Base-by-base conservation (phyloP, 208 protist genomes). In the Acanthamoeba healyi region DNA sequence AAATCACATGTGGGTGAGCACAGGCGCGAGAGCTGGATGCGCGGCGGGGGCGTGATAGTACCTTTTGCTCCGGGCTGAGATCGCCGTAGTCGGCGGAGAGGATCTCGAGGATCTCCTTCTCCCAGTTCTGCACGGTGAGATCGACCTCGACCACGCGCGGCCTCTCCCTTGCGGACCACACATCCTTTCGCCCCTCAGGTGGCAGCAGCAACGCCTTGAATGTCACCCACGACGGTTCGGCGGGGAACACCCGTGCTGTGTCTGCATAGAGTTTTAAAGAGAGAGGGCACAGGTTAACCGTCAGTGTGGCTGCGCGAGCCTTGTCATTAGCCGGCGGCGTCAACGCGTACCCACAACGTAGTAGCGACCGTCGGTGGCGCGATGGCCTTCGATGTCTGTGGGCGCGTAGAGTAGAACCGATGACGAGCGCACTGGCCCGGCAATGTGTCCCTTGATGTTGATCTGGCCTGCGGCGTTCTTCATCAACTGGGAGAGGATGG, bases 311-410 rank as follows among this genome's bases (percentile, higher is more conserved):
- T n/a, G n/a, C n/a, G n/a, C n/a, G n/a, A n/a, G n/a, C n/a, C 29
- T 5, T 22, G 29, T 22, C 61, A 67, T 67, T 3, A 67, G 19
- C 6, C 61, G 19, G 6, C 19, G n/a, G n/a, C n/a, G n/a, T n/a
- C n/a, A n/a, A n/a, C 1, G n/a, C 61, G 29, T 38, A 84, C 74
- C 74, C 44, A 87, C 49, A 26, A 87, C 79, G 32, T 87, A 87
- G 79, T 63, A 87, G 49, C 79, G 79, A 1, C 79, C 79, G 36
- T 87, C 79, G 26, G 24, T 54, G 42, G 32, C 79, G 7, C 9
- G 49, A 58, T 87, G 79, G 38, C 79, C 79, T 61, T 87, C 79
- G 46, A 87, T 87, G 46, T 87, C 79, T 3, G 49, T 61, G 2
- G 79, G 79, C 36, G 79, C 79, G 36, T 79, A 93, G 70, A 79